Conservation (phyloP, 352 stramenopile species). For the Pythium myriotylum region DNA sequence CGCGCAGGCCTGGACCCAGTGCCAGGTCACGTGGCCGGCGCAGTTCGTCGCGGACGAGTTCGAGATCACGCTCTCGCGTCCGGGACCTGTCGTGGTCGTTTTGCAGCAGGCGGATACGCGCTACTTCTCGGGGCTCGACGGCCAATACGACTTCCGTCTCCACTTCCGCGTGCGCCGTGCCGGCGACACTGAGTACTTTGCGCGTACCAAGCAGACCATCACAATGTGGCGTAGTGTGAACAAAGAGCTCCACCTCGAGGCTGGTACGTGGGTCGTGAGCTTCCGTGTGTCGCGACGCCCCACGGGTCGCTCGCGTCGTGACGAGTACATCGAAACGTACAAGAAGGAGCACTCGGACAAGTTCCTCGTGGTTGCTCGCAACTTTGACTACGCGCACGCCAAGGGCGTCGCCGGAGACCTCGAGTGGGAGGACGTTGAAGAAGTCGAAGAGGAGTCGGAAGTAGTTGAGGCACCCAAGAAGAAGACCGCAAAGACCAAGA, state of each 20-base stretch:
- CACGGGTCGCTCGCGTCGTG: constrained; percentile 21
- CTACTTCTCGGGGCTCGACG: constrained; percentile 44
- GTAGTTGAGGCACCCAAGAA: constrained; percentile 15
- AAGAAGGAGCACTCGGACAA: constrained; percentile 38
- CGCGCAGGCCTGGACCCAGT: constrained; percentile 42
- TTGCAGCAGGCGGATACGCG: constrained; percentile 41
- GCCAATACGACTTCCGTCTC: constrained; percentile 41
- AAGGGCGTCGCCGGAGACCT: constrained; percentile 23
- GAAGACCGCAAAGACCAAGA: constrained; percentile 18
- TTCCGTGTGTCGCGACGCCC: constrained; percentile 32
- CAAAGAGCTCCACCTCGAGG: constrained; percentile 36
- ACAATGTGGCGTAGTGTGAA: constrained; percentile 39
- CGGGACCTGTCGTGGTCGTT: constrained; percentile 36
- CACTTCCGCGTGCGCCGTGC: constrained; percentile 39
- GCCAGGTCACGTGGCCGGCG: constrained; percentile 33
- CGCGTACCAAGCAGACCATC: constrained; percentile 28
- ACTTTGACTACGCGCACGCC: constrained; percentile 37
- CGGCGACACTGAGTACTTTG: constrained; percentile 33
- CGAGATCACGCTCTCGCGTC: constrained; percentile 30
- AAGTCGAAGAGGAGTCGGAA: constrained; percentile 16
- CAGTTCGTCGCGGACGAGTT: constrained; percentile 35
- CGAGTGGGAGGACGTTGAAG: constrained; percentile 8
- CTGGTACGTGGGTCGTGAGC: constrained; percentile 35
- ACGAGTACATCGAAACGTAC: constrained; percentile 31
- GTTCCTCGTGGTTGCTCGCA: constrained; percentile 36